Evolutionary conservation across 2,329 filamentous ascomycete genomes (phyloP).

Genomic region (Trichophyton mentagrophytes): DNA sequence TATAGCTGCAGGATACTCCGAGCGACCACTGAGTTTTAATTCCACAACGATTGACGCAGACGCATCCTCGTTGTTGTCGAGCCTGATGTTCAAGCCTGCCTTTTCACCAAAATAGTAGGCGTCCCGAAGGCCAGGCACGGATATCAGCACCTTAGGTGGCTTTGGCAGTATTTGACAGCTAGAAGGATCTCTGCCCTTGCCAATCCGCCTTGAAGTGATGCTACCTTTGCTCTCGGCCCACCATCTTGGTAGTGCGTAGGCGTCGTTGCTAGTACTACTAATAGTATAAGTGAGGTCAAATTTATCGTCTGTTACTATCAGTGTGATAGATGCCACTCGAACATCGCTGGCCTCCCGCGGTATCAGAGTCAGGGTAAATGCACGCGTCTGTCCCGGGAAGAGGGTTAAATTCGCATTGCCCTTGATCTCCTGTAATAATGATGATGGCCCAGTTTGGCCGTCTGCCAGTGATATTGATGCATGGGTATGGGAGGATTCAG

Average conservation of each 20-base stretch:
- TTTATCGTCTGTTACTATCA: constrained; percentile 50
- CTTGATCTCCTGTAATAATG: constrained; percentile 26
- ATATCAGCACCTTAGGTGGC: constrained; percentile 80
- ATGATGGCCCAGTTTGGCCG: too few relatives aligned
- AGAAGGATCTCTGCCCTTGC: constrained; percentile 37
- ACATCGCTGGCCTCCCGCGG: constrained; percentile 74
- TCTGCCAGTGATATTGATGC: constrained; percentile 21
- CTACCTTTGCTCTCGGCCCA: constrained; percentile 30
- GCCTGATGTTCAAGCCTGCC: constrained; percentile 53
- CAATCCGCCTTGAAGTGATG: constrained; percentile 26
- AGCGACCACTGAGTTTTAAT: constrained; percentile 50
- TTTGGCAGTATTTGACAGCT: constrained; percentile 66
- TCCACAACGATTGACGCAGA: constrained; percentile 60
- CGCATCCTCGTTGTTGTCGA: constrained; percentile 74
- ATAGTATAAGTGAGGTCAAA: constrained; percentile 58
- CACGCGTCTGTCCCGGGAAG: constrained; percentile 51
- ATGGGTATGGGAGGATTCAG: constrained; percentile 17
- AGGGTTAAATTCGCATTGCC: constrained; percentile 55
- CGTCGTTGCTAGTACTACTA: constrained; percentile 40
- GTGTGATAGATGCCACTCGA: constrained; percentile 48
- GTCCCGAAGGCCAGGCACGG: constrained; percentile 46
- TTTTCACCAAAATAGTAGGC: constrained; percentile 80
- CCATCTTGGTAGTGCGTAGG: constrained; percentile 26
- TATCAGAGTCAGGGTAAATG: constrained; percentile 59
- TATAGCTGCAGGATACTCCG: constrained; percentile 34